These are phyloP conservation scores for Pyronema omphalodes DNA, from an alignment of 495 filamentous ascomycete species.

Conservation along the genomic window DNA sequence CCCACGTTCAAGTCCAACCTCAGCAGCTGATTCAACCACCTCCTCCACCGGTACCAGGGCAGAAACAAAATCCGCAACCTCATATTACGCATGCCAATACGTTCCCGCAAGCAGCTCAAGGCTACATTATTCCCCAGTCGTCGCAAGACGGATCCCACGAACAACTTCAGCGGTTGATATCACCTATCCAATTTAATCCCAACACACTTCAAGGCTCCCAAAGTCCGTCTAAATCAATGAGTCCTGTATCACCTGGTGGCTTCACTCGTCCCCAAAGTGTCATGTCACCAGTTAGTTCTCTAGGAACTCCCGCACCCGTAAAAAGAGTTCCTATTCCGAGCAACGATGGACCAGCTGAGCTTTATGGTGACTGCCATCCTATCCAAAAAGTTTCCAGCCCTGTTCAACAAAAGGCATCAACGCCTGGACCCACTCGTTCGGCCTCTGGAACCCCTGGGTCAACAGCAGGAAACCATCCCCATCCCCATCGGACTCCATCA, in stretches of 20 bases:
- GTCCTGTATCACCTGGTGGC: neutral
- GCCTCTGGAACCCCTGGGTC: neutral
- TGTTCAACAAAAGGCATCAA: neutral
- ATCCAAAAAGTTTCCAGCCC: neutral
- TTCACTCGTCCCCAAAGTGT: neutral
- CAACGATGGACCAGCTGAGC: neutral
- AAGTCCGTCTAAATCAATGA: neutral
- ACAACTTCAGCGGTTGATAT: neutral
- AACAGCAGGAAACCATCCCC: neutral
- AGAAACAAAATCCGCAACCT: neutral
- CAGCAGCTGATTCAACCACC: no score
- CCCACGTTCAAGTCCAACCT: no score
- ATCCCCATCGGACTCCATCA: neutral
- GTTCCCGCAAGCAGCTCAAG: neutral
- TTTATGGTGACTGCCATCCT: neutral
- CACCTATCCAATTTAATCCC: neutral
- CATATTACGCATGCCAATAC: neutral
- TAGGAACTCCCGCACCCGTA: neutral
- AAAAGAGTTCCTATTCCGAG: neutral
- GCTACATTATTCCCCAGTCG: neutral
- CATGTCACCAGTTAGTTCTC: neutral
- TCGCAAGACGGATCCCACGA: neutral
- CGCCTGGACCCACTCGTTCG: neutral
- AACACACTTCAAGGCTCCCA: neutral
- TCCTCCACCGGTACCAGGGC: no score